These are phyloP conservation scores for Acanthochlamys bracteata DNA, from an alignment of 106 monocot genomes.

Conservation along the genomic window DNA sequence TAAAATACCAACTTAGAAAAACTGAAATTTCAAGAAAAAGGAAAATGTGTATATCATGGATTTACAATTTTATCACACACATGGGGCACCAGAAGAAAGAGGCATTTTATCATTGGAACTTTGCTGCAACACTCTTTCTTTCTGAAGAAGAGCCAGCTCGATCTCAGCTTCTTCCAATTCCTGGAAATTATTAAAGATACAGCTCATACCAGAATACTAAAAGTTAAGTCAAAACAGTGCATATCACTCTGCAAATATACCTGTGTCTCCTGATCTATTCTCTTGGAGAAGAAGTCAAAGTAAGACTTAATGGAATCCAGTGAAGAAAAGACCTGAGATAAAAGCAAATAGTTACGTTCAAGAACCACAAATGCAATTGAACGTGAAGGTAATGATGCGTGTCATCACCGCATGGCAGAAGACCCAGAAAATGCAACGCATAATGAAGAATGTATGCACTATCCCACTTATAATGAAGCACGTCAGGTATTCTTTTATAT, in stretches of 20 bases:
- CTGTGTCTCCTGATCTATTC: conserved; percentile 59
- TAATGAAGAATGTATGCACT: too few relatives aligned
- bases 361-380: conserved; percentile 2
- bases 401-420: too few relatives aligned
- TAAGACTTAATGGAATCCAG: conserved; percentile 64
- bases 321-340: conserved; percentile 69
- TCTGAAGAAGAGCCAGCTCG: conserved; percentile 81
- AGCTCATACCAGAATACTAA: too few relatives aligned
- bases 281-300: conserved; percentile 79
- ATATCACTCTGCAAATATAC: conserved; percentile 17
- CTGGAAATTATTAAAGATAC: conserved; percentile 26
- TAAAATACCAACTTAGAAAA: conserved; percentile 1
- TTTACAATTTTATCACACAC: too few relatives aligned
- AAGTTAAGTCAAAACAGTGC: too few relatives aligned
- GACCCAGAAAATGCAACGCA: too few relatives aligned
- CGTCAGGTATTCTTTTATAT: too few relatives aligned
- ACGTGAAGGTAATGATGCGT: too few relatives aligned
- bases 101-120: conserved; percentile 16
- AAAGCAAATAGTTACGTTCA: not conserved
- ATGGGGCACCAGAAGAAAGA: conserved; percentile 19
- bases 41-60: not conserved
- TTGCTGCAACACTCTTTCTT: conserved; percentile 55
- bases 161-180: conserved; percentile 96
- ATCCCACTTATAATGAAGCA: too few relatives aligned
- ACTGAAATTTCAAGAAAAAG: conserved; percentile 5